Evolutionary conservation across 129 eudicot species (phyloP).

Genomic region (Sambucus nigra): DNA sequence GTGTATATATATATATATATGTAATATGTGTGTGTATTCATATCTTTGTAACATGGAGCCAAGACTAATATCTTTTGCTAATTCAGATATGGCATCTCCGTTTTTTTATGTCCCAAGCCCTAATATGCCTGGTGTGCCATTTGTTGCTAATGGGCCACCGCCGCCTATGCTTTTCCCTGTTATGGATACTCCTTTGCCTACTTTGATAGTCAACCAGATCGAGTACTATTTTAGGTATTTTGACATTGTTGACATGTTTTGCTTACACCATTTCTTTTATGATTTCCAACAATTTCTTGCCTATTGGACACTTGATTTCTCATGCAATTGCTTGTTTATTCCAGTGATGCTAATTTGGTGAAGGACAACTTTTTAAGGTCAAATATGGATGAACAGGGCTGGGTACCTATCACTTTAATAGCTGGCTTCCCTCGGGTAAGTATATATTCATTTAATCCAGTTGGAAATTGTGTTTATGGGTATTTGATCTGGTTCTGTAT

Average conservation of each 20-base stretch:
- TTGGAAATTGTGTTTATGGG: too few relatives aligned
- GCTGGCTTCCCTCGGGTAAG: constrained; percentile 77
- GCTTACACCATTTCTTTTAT: neutral
- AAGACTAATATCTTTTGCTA: constrained; percentile 3
- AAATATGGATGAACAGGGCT: constrained; percentile 72
- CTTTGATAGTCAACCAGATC: constrained; percentile 42
- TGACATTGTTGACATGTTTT: neutral
- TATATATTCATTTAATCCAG: neutral
- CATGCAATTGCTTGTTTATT: constrained; percentile 14
- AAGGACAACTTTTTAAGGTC: constrained; percentile 57
- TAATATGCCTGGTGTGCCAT: constrained; percentile 32
- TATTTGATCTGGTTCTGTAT: too few relatives aligned
- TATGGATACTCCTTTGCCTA: constrained; percentile 27
- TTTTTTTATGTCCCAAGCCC: constrained; percentile 38
- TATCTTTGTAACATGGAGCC: neutral
- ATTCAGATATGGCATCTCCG: constrained; percentile 43
- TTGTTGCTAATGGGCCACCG: constrained; percentile 20
- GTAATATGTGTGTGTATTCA: too few relatives aligned
- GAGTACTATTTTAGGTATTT: constrained; percentile 86
- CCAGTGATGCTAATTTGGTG: constrained; percentile 68
- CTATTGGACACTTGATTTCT: neutral
- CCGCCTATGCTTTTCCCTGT: constrained; percentile 22
- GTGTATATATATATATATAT: too few relatives aligned
- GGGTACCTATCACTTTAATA: constrained; percentile 61
- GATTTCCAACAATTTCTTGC: neutral